A percentile compares a stretch with the other conserved stretches of the same genome.
phyloP scores from a whole-genome alignment of 106 monocot species.

The Allium sativum region DNA sequence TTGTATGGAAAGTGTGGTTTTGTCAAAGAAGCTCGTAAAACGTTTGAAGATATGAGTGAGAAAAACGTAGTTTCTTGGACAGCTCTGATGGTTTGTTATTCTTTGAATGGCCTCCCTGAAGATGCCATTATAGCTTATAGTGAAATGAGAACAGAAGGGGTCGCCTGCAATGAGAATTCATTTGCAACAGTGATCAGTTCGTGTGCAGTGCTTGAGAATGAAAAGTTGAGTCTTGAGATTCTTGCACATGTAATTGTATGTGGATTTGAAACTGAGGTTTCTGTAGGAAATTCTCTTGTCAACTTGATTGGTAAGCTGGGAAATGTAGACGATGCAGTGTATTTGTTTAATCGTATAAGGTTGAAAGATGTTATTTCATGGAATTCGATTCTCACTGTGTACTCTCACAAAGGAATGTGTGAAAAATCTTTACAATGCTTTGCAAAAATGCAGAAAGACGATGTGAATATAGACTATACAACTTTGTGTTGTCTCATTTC shows the following conservation, averaged over 20 bases:
- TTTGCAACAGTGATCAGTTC: conserved; percentile 61
- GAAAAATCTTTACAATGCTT: conserved; percentile 42
- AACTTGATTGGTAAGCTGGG: conserved; percentile 48
- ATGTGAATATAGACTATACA: conserved; percentile 45
- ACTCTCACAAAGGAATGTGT: conserved; percentile 36
- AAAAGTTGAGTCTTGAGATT: conserved; percentile 43
- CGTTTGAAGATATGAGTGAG: conserved; percentile 58
- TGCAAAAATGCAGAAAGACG: conserved; percentile 32
- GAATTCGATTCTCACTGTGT: conserved; percentile 78
- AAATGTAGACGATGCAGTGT: conserved; percentile 31
- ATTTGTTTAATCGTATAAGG: conserved; percentile 42
- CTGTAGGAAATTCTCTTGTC: conserved; percentile 67
- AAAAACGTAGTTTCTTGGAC: conserved; percentile 92
- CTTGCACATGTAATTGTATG: conserved; percentile 53
- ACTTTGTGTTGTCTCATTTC: conserved; percentile 65
- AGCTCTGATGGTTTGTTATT: conserved; percentile 57
- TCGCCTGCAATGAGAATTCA: conserved; percentile 58
- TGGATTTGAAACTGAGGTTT: conserved; percentile 47
- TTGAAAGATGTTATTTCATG: conserved; percentile 60
- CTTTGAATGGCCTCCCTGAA: conserved; percentile 30
- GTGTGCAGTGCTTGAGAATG: conserved; percentile 36
- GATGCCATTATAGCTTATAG: conserved; percentile 48
- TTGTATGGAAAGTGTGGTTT: conserved; percentile 45
- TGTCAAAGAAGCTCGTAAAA: conserved; percentile 24
- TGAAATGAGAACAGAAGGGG: conserved; percentile 49